Evolutionary conservation across 2,329 filamentous ascomycete genomes (phyloP).

Genomic region (Xylaria sp.): DNA sequence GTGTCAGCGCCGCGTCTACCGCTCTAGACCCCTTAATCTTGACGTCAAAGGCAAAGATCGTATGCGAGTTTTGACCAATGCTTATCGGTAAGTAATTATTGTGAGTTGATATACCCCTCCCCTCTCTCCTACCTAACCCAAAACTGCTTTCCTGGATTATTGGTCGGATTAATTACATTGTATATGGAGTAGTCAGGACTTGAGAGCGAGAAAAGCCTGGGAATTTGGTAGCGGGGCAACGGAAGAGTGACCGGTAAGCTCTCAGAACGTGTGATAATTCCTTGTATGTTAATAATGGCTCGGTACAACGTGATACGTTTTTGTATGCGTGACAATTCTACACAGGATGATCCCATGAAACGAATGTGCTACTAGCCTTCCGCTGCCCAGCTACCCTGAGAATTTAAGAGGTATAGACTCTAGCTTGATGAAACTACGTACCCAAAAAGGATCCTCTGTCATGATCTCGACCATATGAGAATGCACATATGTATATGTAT

Average conservation of each 20-base stretch:
- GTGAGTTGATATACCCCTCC: not conserved
- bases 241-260: too few relatives aligned
- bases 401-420: not conserved
- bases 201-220: not conserved
- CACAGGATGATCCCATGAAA: not conserved
- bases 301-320: not conserved
- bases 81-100: slow-evolving; percentile 29
- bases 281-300: not conserved
- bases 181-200: not conserved
- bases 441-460: too few relatives aligned
- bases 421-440: not conserved
- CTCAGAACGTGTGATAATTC: not conserved
- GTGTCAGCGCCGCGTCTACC: slow-evolving; percentile 27
- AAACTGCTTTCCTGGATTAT: not conserved
- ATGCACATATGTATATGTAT: too few relatives aligned
- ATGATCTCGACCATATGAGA: too few relatives aligned
- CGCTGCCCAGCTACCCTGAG: not conserved
- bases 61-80: slow-evolving; percentile 10
- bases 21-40: slow-evolving; percentile 17
- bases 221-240: not conserved
- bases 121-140: too few relatives aligned
- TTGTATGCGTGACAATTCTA: not conserved
- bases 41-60: slow-evolving; percentile 9
- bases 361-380: not conserved
- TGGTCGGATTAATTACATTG: not conserved